Base-by-base conservation (phyloP, 2,329 filamentous ascomycete genomes). In the Sporothrix luriei region DNA sequence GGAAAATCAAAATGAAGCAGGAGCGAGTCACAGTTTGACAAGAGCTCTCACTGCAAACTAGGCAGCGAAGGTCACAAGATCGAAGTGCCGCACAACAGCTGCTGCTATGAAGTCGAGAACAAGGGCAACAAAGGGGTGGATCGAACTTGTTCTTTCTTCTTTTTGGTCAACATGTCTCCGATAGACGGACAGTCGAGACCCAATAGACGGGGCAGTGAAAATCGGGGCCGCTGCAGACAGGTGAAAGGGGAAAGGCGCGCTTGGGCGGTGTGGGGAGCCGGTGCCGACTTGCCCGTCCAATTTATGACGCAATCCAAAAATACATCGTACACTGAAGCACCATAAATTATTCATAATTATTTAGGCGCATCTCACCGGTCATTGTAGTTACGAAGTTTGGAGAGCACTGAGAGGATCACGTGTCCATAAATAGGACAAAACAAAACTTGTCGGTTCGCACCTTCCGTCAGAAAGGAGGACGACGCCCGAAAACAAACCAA, bases 231-330 rank as follows among this genome's bases (percentile, higher is more conserved):
- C 46, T 40, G 49, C 49, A 68, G 65, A 52, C 64, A 52, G 59
- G 62, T 26, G 64, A 61, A 69, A 70, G 48, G 64, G 68, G 71
- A 64, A 62, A 64, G 64, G 69, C 29, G 66, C 54, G 66, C 54
- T 48, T 57, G 64, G 49, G 43, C 49, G 48, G 49, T 26, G 43
- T 59, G 64, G 62, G 52, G 43, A 55, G 43, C 59, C 43, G 43
- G 43, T 29, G 43, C 59, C 11, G 59, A 21, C 59, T 19, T 59
- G 13, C 65, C 64, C 57, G 54, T 26, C n/a, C 52, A 66, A 26
- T 24, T 33, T 33, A 33, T 33, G 33, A 33, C 33, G 33, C 33
- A 4, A 33, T 33, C 33, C 33, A 33, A 33, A 33, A 33, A 9
- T 33, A 33, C 33, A 33, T 7, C 9, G 33, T 33, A 33, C 33